A percentile compares a stretch with the other conserved stretches of the same genome.
Evolutionary conservation across 192 early-diverging fungal species (phyloP).

Genomic region (Geranomyces variabilis): DNA sequence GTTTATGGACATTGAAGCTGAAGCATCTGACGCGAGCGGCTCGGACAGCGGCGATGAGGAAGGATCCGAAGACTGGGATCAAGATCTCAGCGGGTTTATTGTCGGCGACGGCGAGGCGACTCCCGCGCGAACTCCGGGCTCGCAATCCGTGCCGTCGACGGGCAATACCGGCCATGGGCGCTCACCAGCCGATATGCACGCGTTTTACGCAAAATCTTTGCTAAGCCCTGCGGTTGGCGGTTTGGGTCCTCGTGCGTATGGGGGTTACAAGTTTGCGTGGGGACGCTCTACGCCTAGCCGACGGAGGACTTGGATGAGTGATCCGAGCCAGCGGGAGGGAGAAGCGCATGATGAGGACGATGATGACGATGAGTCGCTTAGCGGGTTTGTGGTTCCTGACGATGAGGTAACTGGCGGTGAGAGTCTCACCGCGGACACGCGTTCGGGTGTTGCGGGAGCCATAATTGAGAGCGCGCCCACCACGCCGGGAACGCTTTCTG

Average conservation of each 20-base stretch:
- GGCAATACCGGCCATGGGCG: not conserved
- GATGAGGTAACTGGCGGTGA: conserved; percentile 30
- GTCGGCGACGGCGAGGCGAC: conserved; percentile 17
- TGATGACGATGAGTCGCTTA: conserved; percentile 27
- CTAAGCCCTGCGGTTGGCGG: conserved; percentile 33
- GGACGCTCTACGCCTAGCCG: conserved; percentile 17
- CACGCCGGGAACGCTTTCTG: not conserved
- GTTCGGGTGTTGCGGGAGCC: not conserved
- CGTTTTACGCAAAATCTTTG: conserved; percentile 34
- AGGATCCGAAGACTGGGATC: conserved; percentile 24
- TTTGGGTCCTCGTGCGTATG: conserved; percentile 3
- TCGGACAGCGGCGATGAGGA: conserved; percentile 16
- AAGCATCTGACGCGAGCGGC: conserved; percentile 27
- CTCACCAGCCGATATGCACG: conserved; percentile 14
- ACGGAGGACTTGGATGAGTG: not conserved
- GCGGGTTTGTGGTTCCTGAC: conserved; percentile 53
- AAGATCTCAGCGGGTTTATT: conserved; percentile 38
- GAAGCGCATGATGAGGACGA: conserved; percentile 15
- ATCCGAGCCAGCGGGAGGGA: conserved; percentile 8
- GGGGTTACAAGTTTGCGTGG: conserved; percentile 30
- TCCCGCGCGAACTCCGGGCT: not conserved
- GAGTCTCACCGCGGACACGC: conserved; percentile 3
- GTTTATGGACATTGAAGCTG: conserved; percentile 38
- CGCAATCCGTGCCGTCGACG: not conserved
- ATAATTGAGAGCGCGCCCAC: not conserved